Base-by-base conservation (phyloP, 2,329 filamentous ascomycete species). In the Mollisia scopiformis region DNA sequence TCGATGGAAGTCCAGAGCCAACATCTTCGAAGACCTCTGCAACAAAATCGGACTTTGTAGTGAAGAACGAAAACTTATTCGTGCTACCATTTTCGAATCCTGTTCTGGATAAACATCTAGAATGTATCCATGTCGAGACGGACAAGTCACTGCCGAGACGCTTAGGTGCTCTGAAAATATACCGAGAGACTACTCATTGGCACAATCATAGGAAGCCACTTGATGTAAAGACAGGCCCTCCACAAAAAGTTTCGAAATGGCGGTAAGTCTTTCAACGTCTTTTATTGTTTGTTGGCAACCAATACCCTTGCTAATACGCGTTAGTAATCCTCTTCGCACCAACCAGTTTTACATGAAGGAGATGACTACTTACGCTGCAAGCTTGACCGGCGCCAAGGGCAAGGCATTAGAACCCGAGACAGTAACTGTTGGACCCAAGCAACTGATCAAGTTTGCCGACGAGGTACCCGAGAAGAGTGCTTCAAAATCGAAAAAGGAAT, bases 291-390 rank as follows among this genome's bases (percentile, higher is more conserved):
- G n/a, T n/a, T n/a, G n/a, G n/a, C n/a, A n/a, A n/a, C n/a, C n/a
- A n/a, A n/a, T n/a, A n/a, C n/a, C n/a, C n/a, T 31, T 46, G 37
- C 59, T 65, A 50, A 62, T 33, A 3, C 30, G 30, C 21, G 25
- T 51, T 27, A 72, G 71, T 27, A 73, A 74, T 55, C 72, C 72
- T 10, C 61, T 74, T 7, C 66, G 72, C 28, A 68, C 64, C 3
- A 74, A 88, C 47, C 88, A 92, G 67, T 79, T 78, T 55, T 87
- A 85, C 69, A 89, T 90, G 83, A 81, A 83, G 1, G 87, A 90
- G 61, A 89, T 89, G 74, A 80, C 82, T 28, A 78, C 81, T 1
- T 93, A 92, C 71, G 87, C 90, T 1, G 87, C 86, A 13, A 91
- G 88, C 73, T 77, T 92, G 50, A 90, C 87, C 0, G 88, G 87